phyloP scores from a whole-genome alignment of 192 early-diverging fungal genomes.

The Backusella australiensis region DNA sequence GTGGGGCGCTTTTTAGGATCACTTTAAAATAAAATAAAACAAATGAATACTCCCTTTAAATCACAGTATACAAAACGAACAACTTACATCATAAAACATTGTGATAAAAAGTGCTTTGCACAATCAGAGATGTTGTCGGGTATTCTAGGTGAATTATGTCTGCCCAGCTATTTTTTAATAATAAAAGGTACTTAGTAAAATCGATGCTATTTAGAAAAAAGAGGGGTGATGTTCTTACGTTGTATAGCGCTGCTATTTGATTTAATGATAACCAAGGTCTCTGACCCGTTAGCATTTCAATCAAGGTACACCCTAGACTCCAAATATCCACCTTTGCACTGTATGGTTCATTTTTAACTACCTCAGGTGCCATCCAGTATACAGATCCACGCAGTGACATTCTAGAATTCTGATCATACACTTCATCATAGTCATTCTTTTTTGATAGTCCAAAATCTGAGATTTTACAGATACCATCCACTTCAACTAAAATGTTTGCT shows the following conservation, averaged over 20 bases:
- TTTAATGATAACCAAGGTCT: constrained; percentile 66
- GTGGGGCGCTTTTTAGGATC: constrained; percentile 79
- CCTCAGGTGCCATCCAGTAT: constrained; percentile 94
- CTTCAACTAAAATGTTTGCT: constrained; percentile 81
- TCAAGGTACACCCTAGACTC: constrained; percentile 81
- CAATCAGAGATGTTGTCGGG: constrained; percentile 64
- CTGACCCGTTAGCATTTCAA: constrained; percentile 96
- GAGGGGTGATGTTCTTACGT: constrained; percentile 30
- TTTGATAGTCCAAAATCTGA: constrained; percentile 98
- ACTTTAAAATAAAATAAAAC: constrained; percentile 31
- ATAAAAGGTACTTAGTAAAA: constrained; percentile 26
- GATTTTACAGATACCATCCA: constrained; percentile 88
- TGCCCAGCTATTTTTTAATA: constrained; percentile 68
- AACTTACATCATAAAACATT: constrained; percentile 74
- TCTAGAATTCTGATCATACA: constrained; percentile 48
- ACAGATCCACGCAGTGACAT: constrained; percentile 72
- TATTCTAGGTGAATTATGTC: constrained; percentile 75
- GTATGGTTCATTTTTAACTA: constrained; percentile 80
- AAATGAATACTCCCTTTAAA: not conserved
- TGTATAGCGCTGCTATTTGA: constrained; percentile 57
- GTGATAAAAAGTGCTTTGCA: constrained; percentile 70
- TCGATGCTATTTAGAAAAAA: constrained; percentile 13
- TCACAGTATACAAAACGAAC: not conserved
- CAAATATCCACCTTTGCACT: constrained; percentile 96
- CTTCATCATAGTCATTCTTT: constrained; percentile 53